Evolutionary conservation across 176 grass and related monocot genomes (phyloP).

Genomic region (Elymus sibiricus): DNA sequence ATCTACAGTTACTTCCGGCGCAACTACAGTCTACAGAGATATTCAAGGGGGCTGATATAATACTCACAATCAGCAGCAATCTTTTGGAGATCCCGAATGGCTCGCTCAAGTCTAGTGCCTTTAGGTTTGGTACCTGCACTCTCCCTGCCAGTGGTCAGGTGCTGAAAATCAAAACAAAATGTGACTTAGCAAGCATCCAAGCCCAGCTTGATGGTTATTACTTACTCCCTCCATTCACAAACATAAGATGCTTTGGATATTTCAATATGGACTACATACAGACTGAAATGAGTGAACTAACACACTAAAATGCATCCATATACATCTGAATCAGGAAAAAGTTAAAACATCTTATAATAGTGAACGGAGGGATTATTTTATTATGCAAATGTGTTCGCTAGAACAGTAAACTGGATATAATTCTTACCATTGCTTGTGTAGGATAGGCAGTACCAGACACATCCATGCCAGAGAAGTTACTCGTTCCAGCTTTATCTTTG

Average conservation of each 20-base stretch:
- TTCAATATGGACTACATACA: too few relatives aligned
- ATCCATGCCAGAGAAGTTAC: slow-evolving; percentile 52
- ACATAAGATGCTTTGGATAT: too few relatives aligned
- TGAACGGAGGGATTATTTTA: background rate
- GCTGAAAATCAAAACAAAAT: slow-evolving; percentile 43
- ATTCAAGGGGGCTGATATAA: slow-evolving; percentile 13
- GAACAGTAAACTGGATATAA: background rate
- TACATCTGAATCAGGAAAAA: too few relatives aligned
- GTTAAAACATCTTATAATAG: too few relatives aligned
- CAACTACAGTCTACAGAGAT: slow-evolving; percentile 1
- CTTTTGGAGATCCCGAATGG: slow-evolving; percentile 90
- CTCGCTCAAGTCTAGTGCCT: slow-evolving; percentile 92
- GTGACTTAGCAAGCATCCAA: background rate
- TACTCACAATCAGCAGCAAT: slow-evolving; percentile 83
- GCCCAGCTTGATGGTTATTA: background rate
- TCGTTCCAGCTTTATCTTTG: slow-evolving; percentile 54
- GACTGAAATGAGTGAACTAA: too few relatives aligned
- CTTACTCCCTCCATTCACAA: too few relatives aligned
- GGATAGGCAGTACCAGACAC: slow-evolving; percentile 47
- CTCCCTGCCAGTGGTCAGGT: slow-evolving; percentile 50
- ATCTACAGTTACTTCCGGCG: slow-evolving; percentile 30
- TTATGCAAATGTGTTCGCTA: slow-evolving; percentile 1
- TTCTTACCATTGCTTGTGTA: slow-evolving; percentile 56
- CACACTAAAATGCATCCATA: too few relatives aligned
- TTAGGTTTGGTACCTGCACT: slow-evolving; percentile 83